Base-by-base conservation (phyloP, 805 yeast species). In the Wickerhamiella sergipiensis region DNA sequence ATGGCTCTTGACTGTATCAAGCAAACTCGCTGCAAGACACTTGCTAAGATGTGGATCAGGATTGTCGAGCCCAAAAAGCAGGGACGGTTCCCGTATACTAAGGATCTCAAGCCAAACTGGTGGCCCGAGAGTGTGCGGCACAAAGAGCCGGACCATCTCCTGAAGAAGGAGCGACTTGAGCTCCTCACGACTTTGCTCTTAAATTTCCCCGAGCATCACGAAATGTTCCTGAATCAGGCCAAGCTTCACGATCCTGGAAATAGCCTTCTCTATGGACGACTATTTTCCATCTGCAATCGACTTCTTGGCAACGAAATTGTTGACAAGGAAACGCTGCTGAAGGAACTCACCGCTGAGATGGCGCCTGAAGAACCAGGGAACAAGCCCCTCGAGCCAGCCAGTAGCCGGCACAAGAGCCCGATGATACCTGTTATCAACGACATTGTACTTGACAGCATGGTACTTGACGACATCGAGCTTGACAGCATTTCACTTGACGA, bases 61-160 rank as follows among this genome's bases (percentile, higher is more conserved):
- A 63, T 69, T 1, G 69, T 81, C 13, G 87, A 81, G 59, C 89
- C 90, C 3, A 70, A 65, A 50, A 83, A 83, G 55, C 86, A 82
- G 64, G 71, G 81, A 1, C 65, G 67, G 21, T 74, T 66, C 56
- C 90, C 89, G 2, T 83, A 83, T 60, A 78, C 77, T 1, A 73
- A 73, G 12, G 47, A 23, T 0, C 58, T 74, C n/a, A 75, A 69
- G 55, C 92, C 89, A 0, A 58, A 60, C 6, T 83, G 92, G 90
- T 83, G 92, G 92, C 89, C 89, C 0, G 36, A 45, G 0, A 50
- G 55, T 10, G 76, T 80, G 0, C 67, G 77, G 39, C 89, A 83
- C 63, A 71, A 69, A 46, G 89, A 83, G 59, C 90, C 90, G 0
- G 89, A 83, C 61, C 90, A 83, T 64, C 66, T 83, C 51, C 72